Evolutionary conservation across 1,139 yeast genomes (phyloP).

Genomic region (Protomyces pachydermus): DNA sequence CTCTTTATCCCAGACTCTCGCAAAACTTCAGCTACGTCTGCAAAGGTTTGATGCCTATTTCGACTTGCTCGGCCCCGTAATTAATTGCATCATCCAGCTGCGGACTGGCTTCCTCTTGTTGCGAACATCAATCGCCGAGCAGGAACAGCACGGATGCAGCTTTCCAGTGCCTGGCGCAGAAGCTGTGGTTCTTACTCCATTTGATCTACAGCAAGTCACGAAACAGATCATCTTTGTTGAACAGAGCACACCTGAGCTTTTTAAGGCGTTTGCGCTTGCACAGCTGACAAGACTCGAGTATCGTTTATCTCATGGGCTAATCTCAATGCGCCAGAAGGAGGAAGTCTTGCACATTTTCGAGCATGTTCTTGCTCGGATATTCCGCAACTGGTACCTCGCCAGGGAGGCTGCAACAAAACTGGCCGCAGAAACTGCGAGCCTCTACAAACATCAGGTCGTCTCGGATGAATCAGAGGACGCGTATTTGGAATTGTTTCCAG

Average conservation of each 20-base stretch:
- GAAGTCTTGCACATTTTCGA: background rate
- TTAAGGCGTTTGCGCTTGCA: background rate
- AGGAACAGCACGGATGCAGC: background rate
- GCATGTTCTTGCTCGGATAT: background rate
- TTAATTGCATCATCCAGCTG: background rate
- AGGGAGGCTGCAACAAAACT: background rate
- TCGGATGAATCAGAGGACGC: conserved; percentile 67
- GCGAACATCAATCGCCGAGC: background rate
- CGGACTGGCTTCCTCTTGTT: conserved; percentile 1
- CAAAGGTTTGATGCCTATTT: background rate
- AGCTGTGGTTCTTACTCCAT: background rate
- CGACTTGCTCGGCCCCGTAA: conserved; percentile 7
- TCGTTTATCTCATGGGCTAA: background rate
- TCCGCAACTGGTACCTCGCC: conserved; percentile 13
- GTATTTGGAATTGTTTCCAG: conserved; percentile 74
- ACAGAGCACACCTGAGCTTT: no score
- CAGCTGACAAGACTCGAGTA: background rate
- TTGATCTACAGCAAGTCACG: background rate
- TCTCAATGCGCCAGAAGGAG: background rate
- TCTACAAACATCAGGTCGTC: conserved; percentile 46
- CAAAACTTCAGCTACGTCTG: conserved; percentile 6
- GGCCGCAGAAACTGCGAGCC: conserved; percentile 11
- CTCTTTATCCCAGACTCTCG: background rate
- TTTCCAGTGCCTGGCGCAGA: background rate
- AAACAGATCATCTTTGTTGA: background rate